Base-by-base conservation (phyloP, 306 rosid genomes). In the Datisca glomerata region DNA sequence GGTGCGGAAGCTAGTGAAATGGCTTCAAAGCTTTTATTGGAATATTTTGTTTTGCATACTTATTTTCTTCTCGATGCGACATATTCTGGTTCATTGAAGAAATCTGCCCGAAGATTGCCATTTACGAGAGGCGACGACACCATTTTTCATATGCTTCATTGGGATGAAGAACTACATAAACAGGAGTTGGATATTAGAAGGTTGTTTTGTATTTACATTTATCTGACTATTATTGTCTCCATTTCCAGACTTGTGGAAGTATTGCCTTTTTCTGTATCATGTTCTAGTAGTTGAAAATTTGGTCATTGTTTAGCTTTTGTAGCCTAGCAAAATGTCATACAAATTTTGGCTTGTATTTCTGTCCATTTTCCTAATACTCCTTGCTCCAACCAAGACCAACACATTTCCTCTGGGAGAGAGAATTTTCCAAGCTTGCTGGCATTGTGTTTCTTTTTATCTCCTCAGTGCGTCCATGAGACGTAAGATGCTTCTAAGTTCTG, bases 1-100 rank as follows among this genome's bases (percentile, higher is more conserved):
- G 97, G 97, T 2, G 89, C 80, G 0, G 97, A 83, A 60, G 97
- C 97, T 4, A 87, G 97, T 60, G 94, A 87, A 24, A 79, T 74
- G 93, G 87, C 97, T 5, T 87, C 97, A 0, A 74, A 77, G 44
- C 78, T 89, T 53, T 65, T 89, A 38, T 18, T 80, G 68, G 97
- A 89, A 78, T 89, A 89, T 70, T 83, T 89, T 33, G 64, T 80
- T 54, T 64, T 83, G 68, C 97, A 80, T 55, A 80, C 95, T 22
- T 89, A 74, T 65, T 89, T 89, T 78, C 95, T 89, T 50, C 72
- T 89, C 21, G 97, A 83, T 70, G 89, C 95, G 12, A 63, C 83
- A 5, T 83, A 69, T 67, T 74, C 82, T 21, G 66, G 60, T 59
- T 2, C 75, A 12, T 63, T 68, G 8, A 76, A 72, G 71, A 61